Percentiles rank a stretch among this genome's conserved stretches.
These are phyloP conservation scores for Myriosclerotinia curreyana DNA, from an alignment of 2,329 filamentous ascomycete genomes.

Conservation along the genomic window DNA sequence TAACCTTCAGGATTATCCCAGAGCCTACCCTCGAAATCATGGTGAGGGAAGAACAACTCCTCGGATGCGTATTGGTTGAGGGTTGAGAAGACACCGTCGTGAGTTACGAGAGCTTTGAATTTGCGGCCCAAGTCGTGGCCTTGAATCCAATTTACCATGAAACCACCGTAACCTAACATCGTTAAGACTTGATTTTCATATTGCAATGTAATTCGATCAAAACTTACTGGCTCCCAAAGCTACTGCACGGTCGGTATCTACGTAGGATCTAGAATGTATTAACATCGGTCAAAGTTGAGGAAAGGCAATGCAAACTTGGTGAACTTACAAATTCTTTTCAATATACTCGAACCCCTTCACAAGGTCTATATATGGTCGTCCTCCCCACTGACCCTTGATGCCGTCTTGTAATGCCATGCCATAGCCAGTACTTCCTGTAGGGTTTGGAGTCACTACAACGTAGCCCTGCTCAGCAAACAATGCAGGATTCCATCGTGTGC, in stretches of 20 bases:
- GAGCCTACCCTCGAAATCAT: conserved; percentile 59
- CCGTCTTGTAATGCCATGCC: conserved; percentile 74
- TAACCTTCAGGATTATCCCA: conserved; percentile 60
- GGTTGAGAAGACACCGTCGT: conserved; percentile 81
- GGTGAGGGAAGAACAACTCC: conserved; percentile 68
- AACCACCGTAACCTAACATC: conserved; percentile 58
- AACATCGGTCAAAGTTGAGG: neutral
- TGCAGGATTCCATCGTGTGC: conserved; percentile 80
- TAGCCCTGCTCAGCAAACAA: conserved; percentile 87
- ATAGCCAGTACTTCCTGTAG: conserved; percentile 79
- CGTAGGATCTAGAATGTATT: conserved; percentile 44
- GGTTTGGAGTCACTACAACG: conserved; percentile 76
- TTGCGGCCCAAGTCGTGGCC: conserved; percentile 76
- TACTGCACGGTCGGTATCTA: conserved; percentile 68
- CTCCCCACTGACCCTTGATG: conserved; percentile 80
- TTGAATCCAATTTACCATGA: conserved; percentile 89
- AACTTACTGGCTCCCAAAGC: conserved; percentile 62
- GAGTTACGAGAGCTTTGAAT: conserved; percentile 84
- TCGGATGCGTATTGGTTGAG: conserved; percentile 62
- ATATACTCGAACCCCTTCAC: conserved; percentile 76
- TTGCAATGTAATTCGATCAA: too few species aligned
- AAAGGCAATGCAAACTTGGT: neutral
- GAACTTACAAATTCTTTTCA: conserved; percentile 52
- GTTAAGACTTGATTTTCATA: too few species aligned
- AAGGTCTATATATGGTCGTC: conserved; percentile 78